Conservation (phyloP, 2,329 filamentous ascomycete genomes). For the Emericellopsis cladophorae region DNA sequence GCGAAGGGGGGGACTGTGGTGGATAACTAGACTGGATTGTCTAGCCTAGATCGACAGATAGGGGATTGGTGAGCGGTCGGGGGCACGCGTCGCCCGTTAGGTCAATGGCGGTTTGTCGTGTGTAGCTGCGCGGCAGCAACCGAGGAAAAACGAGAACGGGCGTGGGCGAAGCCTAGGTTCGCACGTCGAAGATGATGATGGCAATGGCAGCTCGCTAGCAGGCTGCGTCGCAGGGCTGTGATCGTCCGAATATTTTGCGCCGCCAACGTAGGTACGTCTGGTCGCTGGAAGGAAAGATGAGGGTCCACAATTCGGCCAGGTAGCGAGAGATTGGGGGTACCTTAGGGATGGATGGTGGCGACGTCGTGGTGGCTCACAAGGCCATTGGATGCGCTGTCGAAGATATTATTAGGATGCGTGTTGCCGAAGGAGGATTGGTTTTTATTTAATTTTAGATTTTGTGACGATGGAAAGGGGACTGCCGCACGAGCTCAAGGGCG, state of each 20-base stretch:
- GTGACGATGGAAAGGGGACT: too few species aligned
- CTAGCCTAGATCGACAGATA: not conserved
- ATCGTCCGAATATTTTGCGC: constrained; percentile 3
- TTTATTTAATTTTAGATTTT: too few species aligned
- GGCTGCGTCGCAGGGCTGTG: not conserved
- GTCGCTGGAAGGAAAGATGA: not conserved
- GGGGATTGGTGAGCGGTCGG: not conserved
- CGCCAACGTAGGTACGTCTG: not conserved
- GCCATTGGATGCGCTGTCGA: not conserved
- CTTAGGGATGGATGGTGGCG: not conserved
- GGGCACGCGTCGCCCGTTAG: not conserved
- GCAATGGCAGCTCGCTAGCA: too few species aligned
- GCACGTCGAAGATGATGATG: too few species aligned
- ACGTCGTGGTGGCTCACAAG: not conserved
- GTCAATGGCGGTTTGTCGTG: not conserved
- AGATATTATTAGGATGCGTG: not conserved
- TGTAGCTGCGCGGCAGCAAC: not conserved
- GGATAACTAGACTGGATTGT: not conserved
- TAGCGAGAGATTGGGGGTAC: not conserved
- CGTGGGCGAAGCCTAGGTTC: too few species aligned
- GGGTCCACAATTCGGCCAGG: constrained; percentile 1
- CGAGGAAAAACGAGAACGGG: too few species aligned
- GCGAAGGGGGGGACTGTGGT: not conserved
- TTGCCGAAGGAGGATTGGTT: too few species aligned
- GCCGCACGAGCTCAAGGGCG: too few species aligned